Percentiles rank a stretch among this genome's conserved stretches.
Conservation (phyloP, 768 basidiomycete genomes). For the Macrolepiota albuminosa region DNA sequence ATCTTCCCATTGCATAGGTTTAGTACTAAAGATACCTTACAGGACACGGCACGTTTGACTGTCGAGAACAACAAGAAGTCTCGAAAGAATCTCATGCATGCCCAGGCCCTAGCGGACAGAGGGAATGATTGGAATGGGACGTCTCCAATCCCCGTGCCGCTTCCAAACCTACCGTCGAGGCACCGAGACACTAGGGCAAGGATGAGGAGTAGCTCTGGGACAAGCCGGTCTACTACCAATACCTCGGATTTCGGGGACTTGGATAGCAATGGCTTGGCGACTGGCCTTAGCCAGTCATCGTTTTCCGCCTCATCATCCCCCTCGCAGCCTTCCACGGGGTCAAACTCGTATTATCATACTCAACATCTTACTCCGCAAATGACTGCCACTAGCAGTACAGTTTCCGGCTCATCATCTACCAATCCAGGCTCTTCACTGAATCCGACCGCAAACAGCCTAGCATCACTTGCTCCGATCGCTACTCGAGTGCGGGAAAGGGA, state of each 20-base stretch:
- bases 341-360: slow-evolving; percentile 36
- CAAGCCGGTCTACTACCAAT: slow-evolving; percentile 63
- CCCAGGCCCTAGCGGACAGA: slow-evolving; percentile 60
- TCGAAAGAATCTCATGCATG: slow-evolving; percentile 57
- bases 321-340: slow-evolving; percentile 48
- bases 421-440: slow-evolving; percentile 30
- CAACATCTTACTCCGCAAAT: slow-evolving; percentile 25
- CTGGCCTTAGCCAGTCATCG: slow-evolving; percentile 46
- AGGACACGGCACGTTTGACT: slow-evolving; percentile 75
- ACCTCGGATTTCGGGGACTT: slow-evolving; percentile 73
- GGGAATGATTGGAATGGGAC: slow-evolving; percentile 56
- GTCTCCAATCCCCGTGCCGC: slow-evolving; percentile 35
- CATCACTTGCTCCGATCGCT: slow-evolving; percentile 71
- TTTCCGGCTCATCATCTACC: slow-evolving; percentile 28
- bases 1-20: slow-evolving; percentile 38
- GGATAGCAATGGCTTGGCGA: slow-evolving; percentile 38
- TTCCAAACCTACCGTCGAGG: slow-evolving; percentile 36
- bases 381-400: slow-evolving; percentile 26
- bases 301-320: slow-evolving; percentile 59
- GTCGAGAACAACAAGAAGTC: slow-evolving; percentile 78
- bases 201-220: slow-evolving; percentile 78
- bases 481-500: slow-evolving; percentile 79
- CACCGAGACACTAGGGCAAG: slow-evolving; percentile 42
- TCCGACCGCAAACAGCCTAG: slow-evolving; percentile 30
- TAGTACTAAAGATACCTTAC: slow-evolving; percentile 70